Evolutionary conservation across 2,329 filamentous ascomycete genomes (phyloP).

Genomic region (Colletotrichum lentis): DNA sequence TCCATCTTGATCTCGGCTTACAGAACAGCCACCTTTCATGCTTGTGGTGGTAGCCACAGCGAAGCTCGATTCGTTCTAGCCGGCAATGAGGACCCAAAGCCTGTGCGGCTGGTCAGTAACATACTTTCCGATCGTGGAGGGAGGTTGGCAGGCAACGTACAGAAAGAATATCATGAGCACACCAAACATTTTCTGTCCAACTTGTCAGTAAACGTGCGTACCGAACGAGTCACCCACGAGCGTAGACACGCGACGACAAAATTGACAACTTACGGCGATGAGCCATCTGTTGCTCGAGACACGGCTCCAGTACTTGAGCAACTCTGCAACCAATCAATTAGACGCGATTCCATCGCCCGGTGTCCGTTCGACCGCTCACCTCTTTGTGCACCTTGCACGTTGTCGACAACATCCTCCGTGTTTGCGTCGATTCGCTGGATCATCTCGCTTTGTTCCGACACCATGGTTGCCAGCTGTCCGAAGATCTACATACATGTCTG

Average conservation of each 20-base stretch:
- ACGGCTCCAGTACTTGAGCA: conserved; percentile 96
- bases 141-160: conserved; percentile 50
- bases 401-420: conserved; percentile 97
- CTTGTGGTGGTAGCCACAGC: not conserved
- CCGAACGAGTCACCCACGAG: not conserved
- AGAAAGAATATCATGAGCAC: conserved; percentile 95
- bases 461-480: conserved; percentile 94
- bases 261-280: conserved; percentile 63
- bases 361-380: conserved; percentile 15
- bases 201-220: conserved; percentile 16
- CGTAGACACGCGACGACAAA: not conserved
- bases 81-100: conserved; percentile 74
- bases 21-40: not conserved
- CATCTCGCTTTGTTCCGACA: conserved; percentile 96
- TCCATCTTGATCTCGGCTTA: conserved; percentile 4
- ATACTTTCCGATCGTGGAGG: conserved; percentile 29
- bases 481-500: conserved; percentile 67
- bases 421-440: conserved; percentile 97
- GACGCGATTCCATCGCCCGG: not conserved
- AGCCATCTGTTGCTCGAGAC: conserved; percentile 96
- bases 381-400: conserved; percentile 94
- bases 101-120: conserved; percentile 44
- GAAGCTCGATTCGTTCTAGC: conserved; percentile 45
- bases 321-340: conserved; percentile 56
- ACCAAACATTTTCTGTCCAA: conserved; percentile 70